Percentiles rank a stretch among this genome's conserved stretches.
Conservation (phyloP, 108 stramenopile genomes). For the Chaetoceros tenuissimus region DNA sequence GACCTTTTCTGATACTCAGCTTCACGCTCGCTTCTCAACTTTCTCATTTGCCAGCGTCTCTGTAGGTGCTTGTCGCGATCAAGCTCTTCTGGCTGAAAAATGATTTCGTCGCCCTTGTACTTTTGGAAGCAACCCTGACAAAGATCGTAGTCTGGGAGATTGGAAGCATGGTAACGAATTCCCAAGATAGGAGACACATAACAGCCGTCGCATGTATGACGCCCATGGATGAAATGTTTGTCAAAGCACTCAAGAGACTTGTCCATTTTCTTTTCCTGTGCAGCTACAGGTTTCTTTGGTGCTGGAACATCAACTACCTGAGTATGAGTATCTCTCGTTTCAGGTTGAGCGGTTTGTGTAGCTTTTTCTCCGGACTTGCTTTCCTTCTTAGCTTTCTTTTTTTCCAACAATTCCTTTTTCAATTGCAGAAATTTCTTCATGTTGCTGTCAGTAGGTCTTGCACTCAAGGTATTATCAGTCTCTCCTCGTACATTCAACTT, state of each 20-base stretch:
- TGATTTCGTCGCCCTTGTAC: slow-evolving; percentile 62
- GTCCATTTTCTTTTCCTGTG: slow-evolving; percentile 5
- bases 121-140: slow-evolving; percentile 51
- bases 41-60: slow-evolving; percentile 36
- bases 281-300: too few species aligned
- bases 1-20: neutral
- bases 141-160: slow-evolving; percentile 79
- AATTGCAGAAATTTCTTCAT: neutral
- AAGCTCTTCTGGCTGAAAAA: slow-evolving; percentile 51
- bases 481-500: slow-evolving; percentile 6
- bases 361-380: neutral
- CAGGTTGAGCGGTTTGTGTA: neutral
- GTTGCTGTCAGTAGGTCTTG: slow-evolving; percentile 3
- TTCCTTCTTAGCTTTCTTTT: neutral
- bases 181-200: slow-evolving; percentile 73
- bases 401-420: neutral
- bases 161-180: slow-evolving; percentile 63
- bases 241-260: slow-evolving; percentile 9
- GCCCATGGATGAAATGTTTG: slow-evolving; percentile 65
- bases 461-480: neutral
- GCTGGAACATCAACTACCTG: neutral
- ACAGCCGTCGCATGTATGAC: slow-evolving; percentile 85
- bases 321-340: too few species aligned
- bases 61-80: slow-evolving; percentile 67
- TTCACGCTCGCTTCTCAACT: neutral